Conservation (phyloP, 225 moss, liverwort and hornwort species). For the Antitrichia curtipendula region DNA sequence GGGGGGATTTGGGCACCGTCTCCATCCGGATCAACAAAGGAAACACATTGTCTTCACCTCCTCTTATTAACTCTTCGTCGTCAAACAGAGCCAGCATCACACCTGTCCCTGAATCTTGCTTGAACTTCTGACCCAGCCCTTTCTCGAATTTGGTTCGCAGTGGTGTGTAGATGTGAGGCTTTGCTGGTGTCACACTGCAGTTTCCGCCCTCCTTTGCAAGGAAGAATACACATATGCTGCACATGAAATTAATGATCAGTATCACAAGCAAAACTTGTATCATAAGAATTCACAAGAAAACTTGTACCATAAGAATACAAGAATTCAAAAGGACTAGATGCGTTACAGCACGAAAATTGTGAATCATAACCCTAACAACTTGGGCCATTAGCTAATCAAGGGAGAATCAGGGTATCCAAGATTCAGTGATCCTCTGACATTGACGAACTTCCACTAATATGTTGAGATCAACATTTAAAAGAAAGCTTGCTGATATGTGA, state of each 20-base stretch:
- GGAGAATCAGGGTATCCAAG: not conserved
- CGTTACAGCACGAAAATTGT: not conserved
- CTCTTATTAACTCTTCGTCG: conserved; percentile 52
- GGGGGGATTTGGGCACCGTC: conserved; percentile 53
- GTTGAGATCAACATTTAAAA: not conserved
- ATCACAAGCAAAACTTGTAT: not conserved
- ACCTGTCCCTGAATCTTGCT: conserved; percentile 68
- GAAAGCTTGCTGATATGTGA: not conserved
- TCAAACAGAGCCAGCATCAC: conserved; percentile 73
- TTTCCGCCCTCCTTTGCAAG: conserved; percentile 54
- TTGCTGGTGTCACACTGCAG: conserved; percentile 51
- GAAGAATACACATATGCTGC: conserved; percentile 86
- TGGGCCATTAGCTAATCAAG: not conserved
- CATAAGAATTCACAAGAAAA: not conserved
- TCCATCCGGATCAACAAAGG: conserved; percentile 85
- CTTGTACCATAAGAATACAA: not conserved
- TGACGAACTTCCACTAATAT: not conserved
- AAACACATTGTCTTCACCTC: conserved; percentile 37
- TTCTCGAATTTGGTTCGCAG: conserved; percentile 55
- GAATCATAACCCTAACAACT: not conserved
- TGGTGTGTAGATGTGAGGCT: conserved; percentile 48
- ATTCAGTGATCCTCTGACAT: not conserved
- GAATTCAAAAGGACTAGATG: not conserved
- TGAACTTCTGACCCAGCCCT: conserved; percentile 68
- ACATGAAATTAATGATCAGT: not conserved